phyloP scores from a whole-genome alignment of 768 basidiomycete genomes.

The Pisolithus tinctorius region DNA sequence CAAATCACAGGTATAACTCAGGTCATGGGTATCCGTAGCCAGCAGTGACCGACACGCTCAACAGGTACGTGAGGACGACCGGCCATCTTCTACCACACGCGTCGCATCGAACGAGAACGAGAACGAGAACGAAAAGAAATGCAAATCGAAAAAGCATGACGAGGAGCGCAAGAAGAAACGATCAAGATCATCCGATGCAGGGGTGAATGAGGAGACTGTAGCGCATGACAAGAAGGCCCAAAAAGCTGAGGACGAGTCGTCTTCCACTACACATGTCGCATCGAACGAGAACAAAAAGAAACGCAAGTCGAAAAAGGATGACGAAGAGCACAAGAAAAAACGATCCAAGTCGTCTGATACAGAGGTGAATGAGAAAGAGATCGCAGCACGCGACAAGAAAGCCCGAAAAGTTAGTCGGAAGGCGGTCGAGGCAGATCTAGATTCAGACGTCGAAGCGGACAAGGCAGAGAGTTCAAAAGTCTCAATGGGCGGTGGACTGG shows the following conservation, averaged over 20 bases:
- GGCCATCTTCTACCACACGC: conserved; percentile 1
- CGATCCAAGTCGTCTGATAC: conserved; percentile 9
- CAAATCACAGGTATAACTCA: conserved; percentile 40
- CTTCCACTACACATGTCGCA: conserved; percentile 1
- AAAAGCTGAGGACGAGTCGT: conserved; percentile 3
- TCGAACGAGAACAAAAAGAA: conserved; percentile 6
- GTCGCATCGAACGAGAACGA: background rate
- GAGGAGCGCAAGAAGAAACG: conserved; percentile 16
- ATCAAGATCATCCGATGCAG: conserved; percentile 2
- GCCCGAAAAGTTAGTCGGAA: conserved; percentile 8
- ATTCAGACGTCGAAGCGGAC: background rate
- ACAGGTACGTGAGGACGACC: conserved; percentile 5
- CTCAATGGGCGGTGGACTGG: conserved; percentile 18
- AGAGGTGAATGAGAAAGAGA: conserved; percentile 13
- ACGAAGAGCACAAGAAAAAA: conserved; percentile 12
- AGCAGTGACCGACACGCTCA: conserved; percentile 9
- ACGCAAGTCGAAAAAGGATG: conserved; percentile 7
- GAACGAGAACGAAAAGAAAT: conserved; percentile 8
- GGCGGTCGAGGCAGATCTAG: background rate
- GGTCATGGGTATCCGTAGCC: background rate
- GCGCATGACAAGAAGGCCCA: conserved; percentile 12
- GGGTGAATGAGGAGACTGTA: conserved; percentile 16
- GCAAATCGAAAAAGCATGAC: conserved; percentile 7
- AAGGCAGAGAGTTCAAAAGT: conserved; percentile 1
- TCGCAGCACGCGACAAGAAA: conserved; percentile 16